Base-by-base conservation (phyloP, 768 basidiomycete species). In the Phaffia tasmanica region DNA sequence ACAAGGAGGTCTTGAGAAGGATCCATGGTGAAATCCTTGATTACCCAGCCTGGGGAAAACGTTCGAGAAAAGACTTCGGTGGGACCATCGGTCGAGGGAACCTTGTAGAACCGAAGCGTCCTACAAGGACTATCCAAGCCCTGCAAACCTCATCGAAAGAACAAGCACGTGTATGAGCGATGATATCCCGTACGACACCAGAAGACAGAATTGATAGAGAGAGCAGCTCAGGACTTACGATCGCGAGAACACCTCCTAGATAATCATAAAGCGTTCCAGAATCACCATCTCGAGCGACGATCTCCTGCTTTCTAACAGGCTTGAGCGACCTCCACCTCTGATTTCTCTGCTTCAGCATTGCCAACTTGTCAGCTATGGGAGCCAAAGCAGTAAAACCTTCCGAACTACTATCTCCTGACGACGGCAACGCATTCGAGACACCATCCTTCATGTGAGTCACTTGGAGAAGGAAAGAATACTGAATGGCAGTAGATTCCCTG, bases 1-100 rank as follows among this genome's bases (percentile, higher is more conserved):
- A 61, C 53, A 14, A 67, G 65, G 9, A 67, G 65, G 19, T 67
- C 66, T 32, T 67, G 66, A 2, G 66, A 55, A 18, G 66, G 66
- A 29, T 67, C 66, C 59, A 53, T 57, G 25, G 66, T 62, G 48
- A 67, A 67, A 35, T 67, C 66, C 30, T 67, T 67, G 61, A 67
- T 67, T 25, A 27, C 25, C 27, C 42, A 62, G 4, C 66, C 66
- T 2, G 66, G 66, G 9, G 61, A 48, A 55, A 61, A 67, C 4
- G 35, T 27, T 11, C 60, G 25, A 15, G 53, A 50, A 35, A 57
- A 62, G 27, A 67, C 66, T n/a, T 62, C 61, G 42, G 66, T 62
- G 23, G 63, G 48, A n/a, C 66, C 66, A 15, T 51, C n/a, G 3
- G 66, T 63, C 1, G 66, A 48, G 15, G 66, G 66, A 23, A 67